phyloP scores from a whole-genome alignment of 768 basidiomycete species.

The Tylopilus intermedius region DNA sequence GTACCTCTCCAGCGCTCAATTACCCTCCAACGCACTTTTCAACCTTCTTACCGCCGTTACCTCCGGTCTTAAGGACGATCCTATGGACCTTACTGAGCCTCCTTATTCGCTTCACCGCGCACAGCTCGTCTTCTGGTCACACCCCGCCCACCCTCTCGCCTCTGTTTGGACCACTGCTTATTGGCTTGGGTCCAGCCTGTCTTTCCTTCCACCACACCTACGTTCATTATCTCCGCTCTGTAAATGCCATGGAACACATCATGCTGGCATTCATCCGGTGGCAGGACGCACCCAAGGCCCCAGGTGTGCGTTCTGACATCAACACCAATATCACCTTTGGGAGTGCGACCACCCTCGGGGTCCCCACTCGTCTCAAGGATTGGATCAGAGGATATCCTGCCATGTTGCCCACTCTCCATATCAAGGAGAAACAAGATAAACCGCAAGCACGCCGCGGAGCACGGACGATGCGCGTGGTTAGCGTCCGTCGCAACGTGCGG shows the following conservation, averaged over 20 bases:
- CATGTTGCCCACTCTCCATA: slow-evolving; percentile 62
- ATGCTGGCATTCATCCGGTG: slow-evolving; percentile 86
- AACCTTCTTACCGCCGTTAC: slow-evolving; percentile 54
- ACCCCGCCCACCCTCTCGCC: slow-evolving; percentile 87
- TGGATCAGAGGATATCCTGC: slow-evolving; percentile 89
- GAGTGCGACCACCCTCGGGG: slow-evolving; percentile 56
- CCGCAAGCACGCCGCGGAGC: slow-evolving; percentile 72
- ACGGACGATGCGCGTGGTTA: slow-evolving; percentile 69
- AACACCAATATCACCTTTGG: slow-evolving; percentile 36
- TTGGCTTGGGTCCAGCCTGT: slow-evolving; percentile 63
- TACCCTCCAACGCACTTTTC: slow-evolving; percentile 74
- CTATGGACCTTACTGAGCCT: slow-evolving; percentile 73
- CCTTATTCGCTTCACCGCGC: slow-evolving; percentile 74
- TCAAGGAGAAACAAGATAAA: slow-evolving; percentile 43
- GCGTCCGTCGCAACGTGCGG: slow-evolving; percentile 74
- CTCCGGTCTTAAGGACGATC: slow-evolving; percentile 52
- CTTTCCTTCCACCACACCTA: slow-evolving; percentile 56
- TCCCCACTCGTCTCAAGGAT: slow-evolving; percentile 82
- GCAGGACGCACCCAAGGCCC: slow-evolving; percentile 54
- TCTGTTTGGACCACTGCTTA: slow-evolving; percentile 84
- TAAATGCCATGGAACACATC: slow-evolving; percentile 88
- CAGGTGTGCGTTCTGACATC: slow-evolving; percentile 24
- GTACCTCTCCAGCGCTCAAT: slow-evolving; percentile 38
- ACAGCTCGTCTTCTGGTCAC: slow-evolving; percentile 81
- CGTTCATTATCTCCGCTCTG: slow-evolving; percentile 69